Percentiles rank a stretch among this genome's conserved stretches.
Evolutionary conservation across 441 rosid genomes (phyloP).

Genomic region (Pelargonium cotyledonis): DNA sequence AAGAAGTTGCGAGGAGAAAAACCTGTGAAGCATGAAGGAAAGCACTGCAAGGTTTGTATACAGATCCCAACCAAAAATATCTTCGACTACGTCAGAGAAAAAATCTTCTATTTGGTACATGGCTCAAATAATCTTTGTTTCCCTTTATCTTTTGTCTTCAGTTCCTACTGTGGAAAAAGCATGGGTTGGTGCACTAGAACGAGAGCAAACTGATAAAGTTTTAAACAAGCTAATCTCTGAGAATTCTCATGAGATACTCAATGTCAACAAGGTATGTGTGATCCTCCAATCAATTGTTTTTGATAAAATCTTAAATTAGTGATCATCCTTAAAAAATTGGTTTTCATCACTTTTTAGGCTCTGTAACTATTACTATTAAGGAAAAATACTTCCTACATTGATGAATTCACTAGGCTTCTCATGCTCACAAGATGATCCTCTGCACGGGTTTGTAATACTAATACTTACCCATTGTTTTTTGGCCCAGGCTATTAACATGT

Average conservation of each 20-base stretch:
- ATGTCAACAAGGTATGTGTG: slow-evolving; percentile 59
- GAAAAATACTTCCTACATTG: no score
- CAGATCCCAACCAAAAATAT: slow-evolving; percentile 9
- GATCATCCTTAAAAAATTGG: no score
- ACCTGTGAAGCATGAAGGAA: slow-evolving; percentile 65
- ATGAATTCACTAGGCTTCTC: no score
- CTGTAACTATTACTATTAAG: no score
- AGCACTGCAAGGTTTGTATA: slow-evolving; percentile 65
- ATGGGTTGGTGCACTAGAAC: slow-evolving; percentile 54
- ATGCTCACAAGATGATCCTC: no score
- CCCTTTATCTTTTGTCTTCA: slow-evolving; percentile 20
- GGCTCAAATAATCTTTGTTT: slow-evolving; percentile 6
- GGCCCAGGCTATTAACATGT: slow-evolving; percentile 64
- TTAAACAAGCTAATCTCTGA: slow-evolving; percentile 64
- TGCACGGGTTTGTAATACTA: no score
- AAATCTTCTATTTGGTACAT: not conserved
- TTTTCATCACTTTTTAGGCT: no score
- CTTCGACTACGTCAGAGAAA: not conserved
- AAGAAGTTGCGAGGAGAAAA: slow-evolving; percentile 78
- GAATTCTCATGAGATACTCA: slow-evolving; percentile 82
- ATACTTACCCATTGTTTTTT: no score
- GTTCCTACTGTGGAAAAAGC: slow-evolving; percentile 65
- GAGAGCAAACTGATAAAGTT: slow-evolving; percentile 73
- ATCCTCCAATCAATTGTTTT: not conserved
- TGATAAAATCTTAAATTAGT: no score